Percentiles rank a stretch among this genome's conserved stretches.
Evolutionary conservation across 768 basidiomycete genomes (phyloP).

Genomic region (Podaxis sp.): DNA sequence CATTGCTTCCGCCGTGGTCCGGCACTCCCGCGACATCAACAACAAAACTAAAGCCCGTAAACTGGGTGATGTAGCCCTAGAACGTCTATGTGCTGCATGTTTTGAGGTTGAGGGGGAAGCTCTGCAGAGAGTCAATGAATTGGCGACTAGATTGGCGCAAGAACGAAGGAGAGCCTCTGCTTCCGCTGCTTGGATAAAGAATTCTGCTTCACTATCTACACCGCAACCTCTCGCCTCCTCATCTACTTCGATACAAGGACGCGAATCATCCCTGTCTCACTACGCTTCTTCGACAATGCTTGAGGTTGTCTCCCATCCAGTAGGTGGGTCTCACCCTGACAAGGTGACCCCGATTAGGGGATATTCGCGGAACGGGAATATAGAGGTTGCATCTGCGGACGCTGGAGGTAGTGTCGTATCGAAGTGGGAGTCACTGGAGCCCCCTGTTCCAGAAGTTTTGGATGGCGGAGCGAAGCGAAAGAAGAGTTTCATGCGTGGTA

Average conservation of each 20-base stretch:
- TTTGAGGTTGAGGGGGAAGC: slow-evolving; percentile 72
- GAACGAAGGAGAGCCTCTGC: slow-evolving; percentile 21
- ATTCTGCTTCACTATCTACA: background rate
- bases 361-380: background rate
- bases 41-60: slow-evolving; percentile 26
- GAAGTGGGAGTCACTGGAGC: slow-evolving; percentile 18
- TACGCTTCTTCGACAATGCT: background rate
- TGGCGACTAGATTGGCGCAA: slow-evolving; percentile 39
- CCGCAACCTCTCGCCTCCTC: background rate
- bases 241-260: background rate
- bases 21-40: slow-evolving; percentile 49
- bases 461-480: slow-evolving; percentile 41
- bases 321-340: background rate
- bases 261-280: background rate
- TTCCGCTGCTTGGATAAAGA: slow-evolving; percentile 9
- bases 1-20: slow-evolving; percentile 73
- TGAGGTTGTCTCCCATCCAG: background rate
- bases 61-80: slow-evolving; percentile 38
- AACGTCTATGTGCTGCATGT: slow-evolving; percentile 60
- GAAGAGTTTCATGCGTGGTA: slow-evolving; percentile 40
- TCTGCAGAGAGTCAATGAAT: slow-evolving; percentile 61
- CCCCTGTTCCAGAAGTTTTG: slow-evolving; percentile 24
- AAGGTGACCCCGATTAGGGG: background rate
- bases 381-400: background rate
- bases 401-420: slow-evolving; percentile 4